phyloP scores from a whole-genome alignment of 805 yeast species.

The Yarrowia porcina region DNA sequence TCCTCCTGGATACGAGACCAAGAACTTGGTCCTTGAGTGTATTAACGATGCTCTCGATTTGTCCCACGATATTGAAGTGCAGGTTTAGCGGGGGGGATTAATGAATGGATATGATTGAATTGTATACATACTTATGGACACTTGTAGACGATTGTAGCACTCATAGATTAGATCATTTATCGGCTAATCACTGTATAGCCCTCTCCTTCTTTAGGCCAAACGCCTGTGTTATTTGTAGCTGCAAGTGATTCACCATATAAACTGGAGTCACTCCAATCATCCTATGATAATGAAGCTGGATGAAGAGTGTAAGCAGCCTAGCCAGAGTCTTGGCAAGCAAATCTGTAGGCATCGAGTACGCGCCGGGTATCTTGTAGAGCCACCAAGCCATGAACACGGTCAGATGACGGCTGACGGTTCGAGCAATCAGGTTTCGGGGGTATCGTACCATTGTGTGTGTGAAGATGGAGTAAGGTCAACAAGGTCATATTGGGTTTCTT shows the following conservation, averaged over 20 bases:
- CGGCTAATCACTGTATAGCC: neutral
- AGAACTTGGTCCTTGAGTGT: slow-evolving; percentile 21
- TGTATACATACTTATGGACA: neutral
- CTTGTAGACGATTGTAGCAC: too few relatives aligned
- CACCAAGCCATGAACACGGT: slow-evolving; percentile 1
- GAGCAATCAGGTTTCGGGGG: neutral
- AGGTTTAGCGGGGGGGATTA: neutral
- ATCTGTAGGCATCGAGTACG: slow-evolving; percentile 17
- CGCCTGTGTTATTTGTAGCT: neutral
- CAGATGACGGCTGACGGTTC: neutral
- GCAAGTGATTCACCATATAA: neutral
- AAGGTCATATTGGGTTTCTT: neutral
- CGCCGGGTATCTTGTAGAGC: slow-evolving; percentile 20
- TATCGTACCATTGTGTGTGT: slow-evolving; percentile 6
- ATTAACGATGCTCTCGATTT: slow-evolving; percentile 32
- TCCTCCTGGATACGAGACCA: slow-evolving; percentile 14
- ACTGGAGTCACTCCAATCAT: neutral
- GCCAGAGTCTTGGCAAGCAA: slow-evolving; percentile 2
- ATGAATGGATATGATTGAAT: neutral
- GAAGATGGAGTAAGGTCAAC: too few relatives aligned
- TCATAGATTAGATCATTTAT: too few relatives aligned
- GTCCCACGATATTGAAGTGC: slow-evolving; percentile 26
- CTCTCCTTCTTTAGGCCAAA: too few relatives aligned
- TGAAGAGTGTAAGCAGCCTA: neutral
- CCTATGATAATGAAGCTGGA: neutral